phyloP scores from a whole-genome alignment of 176 grass and related monocot species.

The Carex scoparia region DNA sequence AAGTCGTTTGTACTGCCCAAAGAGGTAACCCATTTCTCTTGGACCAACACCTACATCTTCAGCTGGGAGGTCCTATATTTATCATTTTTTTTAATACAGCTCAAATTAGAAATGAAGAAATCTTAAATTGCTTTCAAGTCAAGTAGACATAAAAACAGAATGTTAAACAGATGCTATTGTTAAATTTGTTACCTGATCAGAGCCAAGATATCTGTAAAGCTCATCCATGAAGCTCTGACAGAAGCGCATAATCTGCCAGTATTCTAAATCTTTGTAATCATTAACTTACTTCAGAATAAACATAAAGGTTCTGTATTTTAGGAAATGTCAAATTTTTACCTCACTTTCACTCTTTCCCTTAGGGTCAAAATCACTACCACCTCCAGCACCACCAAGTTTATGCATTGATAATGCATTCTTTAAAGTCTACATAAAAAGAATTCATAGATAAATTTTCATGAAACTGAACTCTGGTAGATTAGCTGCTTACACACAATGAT shows the following conservation, averaged over 20 bases:
- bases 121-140: not conserved
- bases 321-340: conserved; percentile 35
- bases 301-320: not conserved
- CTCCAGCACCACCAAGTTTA: conserved; percentile 94
- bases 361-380: conserved; percentile 99
- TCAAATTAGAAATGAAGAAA: conserved; percentile 4
- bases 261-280: conserved; percentile 28
- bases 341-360: conserved; percentile 95
- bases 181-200: conserved; percentile 70
- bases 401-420: conserved; percentile 93
- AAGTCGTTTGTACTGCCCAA: conserved; percentile 95
- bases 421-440: conserved; percentile 56
- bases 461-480: conserved; percentile 4
- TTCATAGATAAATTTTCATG: conserved; percentile 6
- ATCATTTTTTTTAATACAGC: not conserved
- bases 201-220: conserved; percentile 85
- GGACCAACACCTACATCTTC: conserved; percentile 97
- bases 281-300: conserved; percentile 18
- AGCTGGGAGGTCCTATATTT: conserved; percentile 77
- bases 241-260: conserved; percentile 92
- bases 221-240: conserved; percentile 99
- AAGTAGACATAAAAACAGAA: conserved; percentile 19
- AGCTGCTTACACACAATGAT: not conserved
- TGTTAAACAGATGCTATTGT: not conserved
- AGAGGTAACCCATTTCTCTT: conserved; percentile 96